phyloP scores from a whole-genome alignment of 2,329 filamentous ascomycete genomes.

The Exserohilum rostratum region DNA sequence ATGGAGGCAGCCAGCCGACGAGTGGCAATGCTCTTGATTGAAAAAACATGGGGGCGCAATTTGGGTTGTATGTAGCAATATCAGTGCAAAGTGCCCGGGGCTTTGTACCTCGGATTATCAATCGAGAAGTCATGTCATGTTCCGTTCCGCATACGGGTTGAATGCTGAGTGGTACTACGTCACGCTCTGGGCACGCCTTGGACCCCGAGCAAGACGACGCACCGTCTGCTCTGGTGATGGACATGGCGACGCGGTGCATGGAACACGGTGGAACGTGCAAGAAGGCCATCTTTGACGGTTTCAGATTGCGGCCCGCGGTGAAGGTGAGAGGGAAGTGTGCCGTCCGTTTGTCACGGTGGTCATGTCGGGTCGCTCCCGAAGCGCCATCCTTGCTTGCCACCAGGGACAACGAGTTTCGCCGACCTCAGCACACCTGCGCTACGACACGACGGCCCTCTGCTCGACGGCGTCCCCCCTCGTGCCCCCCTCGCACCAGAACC shows the following conservation, averaged over 20 bases:
- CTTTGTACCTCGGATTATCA: not conserved
- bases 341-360: slow-evolving; percentile 1
- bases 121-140: slow-evolving; percentile 1
- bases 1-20: not conserved
- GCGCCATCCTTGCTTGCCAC: slow-evolving; percentile 24
- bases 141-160: too few relatives aligned
- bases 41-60: slow-evolving; percentile 5
- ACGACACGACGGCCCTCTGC: slow-evolving; percentile 9
- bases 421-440: slow-evolving; percentile 13
- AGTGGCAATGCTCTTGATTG: not conserved
- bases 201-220: not conserved
- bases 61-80: slow-evolving; percentile 14
- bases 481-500: slow-evolving; percentile 1
- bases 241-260: not conserved
- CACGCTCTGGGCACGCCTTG: not conserved
- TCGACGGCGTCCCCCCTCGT: not conserved
- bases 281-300: not conserved
- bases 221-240: not conserved
- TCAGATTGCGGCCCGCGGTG: not conserved
- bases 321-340: not conserved
- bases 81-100: slow-evolving; percentile 4
- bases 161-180: slow-evolving; percentile 2
- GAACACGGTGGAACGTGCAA: not conserved
- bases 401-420: slow-evolving; percentile 18
- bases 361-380: slow-evolving; percentile 8